A percentile compares a stretch with the other conserved stretches of the same genome.
phyloP scores from a whole-genome alignment of 306 rosid species.

The Casuarina glauca region DNA sequence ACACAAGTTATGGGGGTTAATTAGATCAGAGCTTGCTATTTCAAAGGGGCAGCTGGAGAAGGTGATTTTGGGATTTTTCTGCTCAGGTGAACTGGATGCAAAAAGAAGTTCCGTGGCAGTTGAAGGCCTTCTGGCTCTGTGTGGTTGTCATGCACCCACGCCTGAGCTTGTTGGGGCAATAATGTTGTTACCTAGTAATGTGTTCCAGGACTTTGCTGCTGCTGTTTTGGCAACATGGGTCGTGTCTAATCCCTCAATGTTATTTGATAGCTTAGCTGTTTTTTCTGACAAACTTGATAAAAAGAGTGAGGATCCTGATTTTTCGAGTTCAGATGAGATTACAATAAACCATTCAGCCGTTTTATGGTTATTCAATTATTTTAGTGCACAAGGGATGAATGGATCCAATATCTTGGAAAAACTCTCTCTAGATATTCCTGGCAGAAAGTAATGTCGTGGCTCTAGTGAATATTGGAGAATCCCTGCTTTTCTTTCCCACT shows the following conservation, averaged over 20 bases:
- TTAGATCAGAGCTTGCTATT: constrained; percentile 34
- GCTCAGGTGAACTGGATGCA: constrained; percentile 28
- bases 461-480: not conserved
- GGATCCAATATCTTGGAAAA: constrained; percentile 5
- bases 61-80: constrained; percentile 24
- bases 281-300: constrained; percentile 25
- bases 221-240: constrained; percentile 34
- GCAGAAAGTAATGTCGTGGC: not conserved
- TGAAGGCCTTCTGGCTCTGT: constrained; percentile 32
- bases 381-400: constrained; percentile 27
- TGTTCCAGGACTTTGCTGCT: constrained; percentile 25
- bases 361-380: constrained; percentile 33
- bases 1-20: constrained; percentile 36
- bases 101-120: constrained; percentile 26
- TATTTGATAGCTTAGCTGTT: constrained; percentile 28
- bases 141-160: constrained; percentile 27
- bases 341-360: constrained; percentile 33
- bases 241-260: constrained; percentile 20
- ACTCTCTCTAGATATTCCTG: not conserved
- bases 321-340: constrained; percentile 10
- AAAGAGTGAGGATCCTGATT: constrained; percentile 7
- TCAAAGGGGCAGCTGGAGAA: constrained; percentile 27
- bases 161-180: constrained; percentile 40
- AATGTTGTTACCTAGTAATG: constrained; percentile 35
- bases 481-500: not conserved